Evolutionary conservation across 1,284 basidiomycete species (phyloP).

Genomic region (Tilletia horrida): DNA sequence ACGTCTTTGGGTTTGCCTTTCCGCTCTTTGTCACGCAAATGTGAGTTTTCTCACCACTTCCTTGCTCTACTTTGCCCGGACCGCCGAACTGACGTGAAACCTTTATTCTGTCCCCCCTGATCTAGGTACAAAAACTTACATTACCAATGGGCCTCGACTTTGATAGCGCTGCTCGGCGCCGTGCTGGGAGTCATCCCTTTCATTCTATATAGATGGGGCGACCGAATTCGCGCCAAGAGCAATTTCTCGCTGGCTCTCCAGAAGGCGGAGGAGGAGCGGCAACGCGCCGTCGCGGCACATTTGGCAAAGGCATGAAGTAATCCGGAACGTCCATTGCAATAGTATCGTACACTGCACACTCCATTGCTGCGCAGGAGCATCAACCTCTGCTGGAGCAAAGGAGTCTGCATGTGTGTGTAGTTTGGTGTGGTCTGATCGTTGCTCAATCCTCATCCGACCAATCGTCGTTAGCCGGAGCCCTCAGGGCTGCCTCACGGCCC

Average conservation of each 20-base stretch:
- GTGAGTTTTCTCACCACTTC: conserved; percentile 13
- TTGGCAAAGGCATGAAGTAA: too few relatives aligned
- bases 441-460: conserved; percentile 19
- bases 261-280: background rate
- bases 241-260: conserved; percentile 27
- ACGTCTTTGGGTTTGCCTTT: conserved; percentile 35
- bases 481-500: conserved; percentile 19
- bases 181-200: conserved; percentile 48
- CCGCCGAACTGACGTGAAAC: conserved; percentile 55
- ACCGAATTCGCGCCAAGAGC: conserved; percentile 31
- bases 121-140: conserved; percentile 42
- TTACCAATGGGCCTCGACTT: conserved; percentile 45
- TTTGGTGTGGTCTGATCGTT: too few relatives aligned
- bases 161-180: conserved; percentile 41
- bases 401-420: too few relatives aligned
- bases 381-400: too few relatives aligned
- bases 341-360: too few relatives aligned
- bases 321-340: too few relatives aligned
- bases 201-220: conserved; percentile 42
- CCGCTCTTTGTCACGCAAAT: conserved; percentile 29
- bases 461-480: conserved; percentile 23
- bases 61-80: background rate
- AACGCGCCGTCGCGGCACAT: too few relatives aligned
- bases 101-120: conserved; percentile 10
- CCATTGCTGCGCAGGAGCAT: too few relatives aligned